Percentiles rank a stretch among this genome's conserved stretches.
Evolutionary conservation across 352 stramenopile genomes (phyloP).

Genomic region (Globisporangium canariense): DNA sequence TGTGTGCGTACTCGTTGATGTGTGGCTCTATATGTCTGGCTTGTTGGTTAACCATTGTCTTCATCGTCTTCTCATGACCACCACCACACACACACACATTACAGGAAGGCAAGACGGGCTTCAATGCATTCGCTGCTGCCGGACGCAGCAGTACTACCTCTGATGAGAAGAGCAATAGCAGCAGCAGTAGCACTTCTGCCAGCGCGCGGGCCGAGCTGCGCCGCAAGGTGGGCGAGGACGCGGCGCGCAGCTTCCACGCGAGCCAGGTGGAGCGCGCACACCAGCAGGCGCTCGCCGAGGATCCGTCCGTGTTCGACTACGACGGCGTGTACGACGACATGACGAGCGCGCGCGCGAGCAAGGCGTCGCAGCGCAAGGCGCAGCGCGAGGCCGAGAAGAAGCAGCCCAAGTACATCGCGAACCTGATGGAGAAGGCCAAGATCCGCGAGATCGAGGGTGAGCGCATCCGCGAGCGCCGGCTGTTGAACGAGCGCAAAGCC

Average conservation of each 20-base stretch:
- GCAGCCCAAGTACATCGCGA: slow-evolving; percentile 87
- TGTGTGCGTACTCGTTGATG: background rate
- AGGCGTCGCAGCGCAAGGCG: slow-evolving; percentile 38
- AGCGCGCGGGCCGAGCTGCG: slow-evolving; percentile 15
- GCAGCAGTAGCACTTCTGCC: background rate
- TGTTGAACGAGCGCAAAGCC: slow-evolving; percentile 81
- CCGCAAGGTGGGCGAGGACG: slow-evolving; percentile 41
- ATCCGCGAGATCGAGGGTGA: slow-evolving; percentile 89
- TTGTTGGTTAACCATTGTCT: background rate
- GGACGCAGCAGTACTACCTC: background rate
- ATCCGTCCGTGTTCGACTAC: slow-evolving; percentile 89
- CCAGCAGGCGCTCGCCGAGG: slow-evolving; percentile 59
- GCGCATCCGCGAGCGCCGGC: slow-evolving; percentile 78
- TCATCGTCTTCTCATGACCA: background rate
- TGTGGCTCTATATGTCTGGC: background rate
- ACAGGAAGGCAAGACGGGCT: slow-evolving; percentile 11
- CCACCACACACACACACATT: background rate
- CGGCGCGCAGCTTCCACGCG: slow-evolving; percentile 48
- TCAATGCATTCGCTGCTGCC: slow-evolving; percentile 14
- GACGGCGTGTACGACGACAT: slow-evolving; percentile 89
- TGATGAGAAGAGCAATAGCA: background rate
- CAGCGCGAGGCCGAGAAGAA: slow-evolving; percentile 62
- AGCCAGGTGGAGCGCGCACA: slow-evolving; percentile 46
- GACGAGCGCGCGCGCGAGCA: slow-evolving; percentile 36
- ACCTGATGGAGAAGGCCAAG: slow-evolving; percentile 87